Evolutionary conservation across 495 filamentous ascomycete species (phyloP).

Genomic region (Xylona heveae): DNA sequence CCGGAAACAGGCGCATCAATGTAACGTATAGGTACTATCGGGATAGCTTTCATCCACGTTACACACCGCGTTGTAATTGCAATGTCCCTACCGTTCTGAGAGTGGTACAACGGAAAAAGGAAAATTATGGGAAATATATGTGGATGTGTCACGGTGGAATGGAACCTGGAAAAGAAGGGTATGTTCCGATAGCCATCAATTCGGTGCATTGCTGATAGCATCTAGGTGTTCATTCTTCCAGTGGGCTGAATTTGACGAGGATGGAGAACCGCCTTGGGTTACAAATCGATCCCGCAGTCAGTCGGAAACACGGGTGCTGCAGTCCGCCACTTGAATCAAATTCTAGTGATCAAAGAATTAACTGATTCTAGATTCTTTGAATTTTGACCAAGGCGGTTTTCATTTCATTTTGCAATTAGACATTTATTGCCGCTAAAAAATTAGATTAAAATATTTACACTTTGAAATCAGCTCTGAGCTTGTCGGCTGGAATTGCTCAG

Average conservation of each 20-base stretch:
- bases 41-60: slow-evolving; percentile 44
- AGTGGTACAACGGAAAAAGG: slow-evolving; percentile 54
- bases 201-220: slow-evolving; percentile 3
- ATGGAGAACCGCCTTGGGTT: slow-evolving; percentile 58
- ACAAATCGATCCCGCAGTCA: too few relatives aligned
- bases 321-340: too few relatives aligned
- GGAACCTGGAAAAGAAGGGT: slow-evolving; percentile 47
- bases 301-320: too few relatives aligned
- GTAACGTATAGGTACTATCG: slow-evolving; percentile 85
- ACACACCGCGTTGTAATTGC: slow-evolving; percentile 38
- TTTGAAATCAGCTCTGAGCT: too few relatives aligned
- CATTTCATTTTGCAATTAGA: too few relatives aligned
- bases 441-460: too few relatives aligned
- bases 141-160: slow-evolving; percentile 83
- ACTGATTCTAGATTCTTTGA: too few relatives aligned
- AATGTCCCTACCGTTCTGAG: slow-evolving; percentile 48
- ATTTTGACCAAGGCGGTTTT: too few relatives aligned
- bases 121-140: slow-evolving; percentile 63
- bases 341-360: too few relatives aligned
- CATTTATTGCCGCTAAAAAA: too few relatives aligned
- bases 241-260: slow-evolving; percentile 78
- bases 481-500: too few relatives aligned
- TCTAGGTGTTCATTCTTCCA: slow-evolving; percentile 52
- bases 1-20: slow-evolving; percentile 67
- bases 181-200: slow-evolving; percentile 1